Evolutionary conservation across 139 green algal genomes (phyloP).

Genomic region (Helicosporidium sp.): DNA sequence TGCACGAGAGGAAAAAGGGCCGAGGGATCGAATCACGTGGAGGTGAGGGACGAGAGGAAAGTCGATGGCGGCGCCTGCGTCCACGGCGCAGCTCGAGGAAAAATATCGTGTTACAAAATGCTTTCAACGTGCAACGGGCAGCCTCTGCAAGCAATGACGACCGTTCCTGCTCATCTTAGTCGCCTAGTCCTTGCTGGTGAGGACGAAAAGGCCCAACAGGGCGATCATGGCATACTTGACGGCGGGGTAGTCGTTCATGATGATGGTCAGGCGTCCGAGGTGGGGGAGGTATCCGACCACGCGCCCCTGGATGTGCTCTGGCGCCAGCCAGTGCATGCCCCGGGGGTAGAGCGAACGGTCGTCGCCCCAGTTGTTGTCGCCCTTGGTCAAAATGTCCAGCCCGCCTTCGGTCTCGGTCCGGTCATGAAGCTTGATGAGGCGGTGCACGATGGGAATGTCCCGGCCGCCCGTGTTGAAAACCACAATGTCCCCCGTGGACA

Average conservation of each 20-base stretch:
- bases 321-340: slow-evolving; percentile 71
- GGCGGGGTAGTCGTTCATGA: slow-evolving; percentile 92
- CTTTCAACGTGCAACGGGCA: too few relatives aligned
- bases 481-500: slow-evolving; percentile 44
- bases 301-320: slow-evolving; percentile 82
- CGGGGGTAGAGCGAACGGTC: slow-evolving; percentile 68
- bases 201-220: slow-evolving; percentile 70
- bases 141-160: too few relatives aligned
- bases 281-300: slow-evolving; percentile 79
- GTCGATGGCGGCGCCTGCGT: too few relatives aligned
- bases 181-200: slow-evolving; percentile 77
- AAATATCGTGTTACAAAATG: too few relatives aligned
- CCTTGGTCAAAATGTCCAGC: slow-evolving; percentile 84
- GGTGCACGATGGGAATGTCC: slow-evolving; percentile 94
- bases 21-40: too few relatives aligned
- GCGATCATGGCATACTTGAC: slow-evolving; percentile 79
- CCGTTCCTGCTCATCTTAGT: not conserved
- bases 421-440: slow-evolving; percentile 73
- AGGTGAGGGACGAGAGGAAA: too few relatives aligned
- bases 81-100: too few relatives aligned
- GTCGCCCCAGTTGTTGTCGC: slow-evolving; percentile 91
- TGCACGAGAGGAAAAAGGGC: too few relatives aligned
- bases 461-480: slow-evolving; percentile 86
- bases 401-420: slow-evolving; percentile 8
- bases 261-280: slow-evolving; percentile 88